These are phyloP conservation scores for Aureobasidium sp. DNA, from an alignment of 2,329 filamentous ascomycete species.

Conservation along the genomic window DNA sequence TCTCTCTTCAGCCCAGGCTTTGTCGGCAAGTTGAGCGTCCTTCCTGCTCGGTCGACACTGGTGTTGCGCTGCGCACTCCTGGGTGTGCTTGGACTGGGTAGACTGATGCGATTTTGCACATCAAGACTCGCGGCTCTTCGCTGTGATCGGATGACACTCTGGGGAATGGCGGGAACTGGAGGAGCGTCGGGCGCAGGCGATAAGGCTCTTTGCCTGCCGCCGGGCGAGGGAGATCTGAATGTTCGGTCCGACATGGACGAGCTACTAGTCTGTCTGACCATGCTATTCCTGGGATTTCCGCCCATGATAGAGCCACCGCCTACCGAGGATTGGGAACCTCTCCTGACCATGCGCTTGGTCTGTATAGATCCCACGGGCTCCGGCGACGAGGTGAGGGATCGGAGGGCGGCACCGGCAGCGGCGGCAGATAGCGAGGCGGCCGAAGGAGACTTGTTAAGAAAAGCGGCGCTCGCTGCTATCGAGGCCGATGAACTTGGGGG, in stretches of 20 bases:
- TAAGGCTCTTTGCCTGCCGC: conserved; percentile 27
- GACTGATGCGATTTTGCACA: conserved; percentile 37
- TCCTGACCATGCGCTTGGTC: conserved; percentile 73
- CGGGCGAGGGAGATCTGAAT: conserved; percentile 67
- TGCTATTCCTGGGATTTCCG: conserved; percentile 19
- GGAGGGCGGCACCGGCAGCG: conserved; percentile 77
- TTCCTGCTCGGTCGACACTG: conserved; percentile 22
- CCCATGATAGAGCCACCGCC: conserved; percentile 36
- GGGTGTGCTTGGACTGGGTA: conserved; percentile 33
- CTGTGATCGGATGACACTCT: conserved; percentile 19
- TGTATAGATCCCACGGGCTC: conserved; percentile 74
- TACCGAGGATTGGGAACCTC: conserved; percentile 63
- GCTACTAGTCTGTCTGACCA: conserved; percentile 60
- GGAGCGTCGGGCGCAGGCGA: conserved; percentile 40
- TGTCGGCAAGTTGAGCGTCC: conserved; percentile 28
- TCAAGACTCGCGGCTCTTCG: conserved; percentile 44
- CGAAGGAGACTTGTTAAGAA: conserved; percentile 57
- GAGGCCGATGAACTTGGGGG: conserved; percentile 66
- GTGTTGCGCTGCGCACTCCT: conserved; percentile 26
- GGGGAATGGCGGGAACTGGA: conserved; percentile 63
- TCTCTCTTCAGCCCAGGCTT: conserved; percentile 36
- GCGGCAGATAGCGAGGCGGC: conserved; percentile 67
- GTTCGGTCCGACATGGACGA: conserved; percentile 84
- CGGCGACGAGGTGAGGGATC: conserved; percentile 66
- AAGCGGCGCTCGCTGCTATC: conserved; percentile 65